Conservation (phyloP, 257 asterid genomes). For the Apocynum venetum region DNA sequence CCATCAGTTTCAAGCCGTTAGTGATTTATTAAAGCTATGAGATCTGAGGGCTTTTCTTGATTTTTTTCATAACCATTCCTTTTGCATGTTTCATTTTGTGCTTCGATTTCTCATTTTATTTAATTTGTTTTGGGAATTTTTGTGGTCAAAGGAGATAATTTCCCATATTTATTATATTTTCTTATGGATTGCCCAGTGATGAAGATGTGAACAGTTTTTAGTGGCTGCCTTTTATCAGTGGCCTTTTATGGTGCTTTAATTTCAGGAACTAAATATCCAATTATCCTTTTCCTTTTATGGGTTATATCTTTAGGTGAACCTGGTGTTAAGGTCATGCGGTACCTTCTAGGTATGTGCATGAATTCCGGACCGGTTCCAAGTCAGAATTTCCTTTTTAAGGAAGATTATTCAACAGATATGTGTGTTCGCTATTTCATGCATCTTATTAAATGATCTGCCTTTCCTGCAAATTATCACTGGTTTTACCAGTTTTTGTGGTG, state of each 20-base stretch:
- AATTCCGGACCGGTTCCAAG: background rate
- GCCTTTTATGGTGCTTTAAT: constrained; percentile 7
- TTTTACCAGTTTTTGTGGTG: background rate
- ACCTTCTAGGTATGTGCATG: too few species aligned
- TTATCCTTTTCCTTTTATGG: background rate
- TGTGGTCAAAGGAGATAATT: background rate
- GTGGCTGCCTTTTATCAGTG: constrained; percentile 15
- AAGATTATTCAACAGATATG: too few species aligned
- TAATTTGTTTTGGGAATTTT: background rate
- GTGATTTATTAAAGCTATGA: constrained; percentile 70
- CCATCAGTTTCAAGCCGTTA: constrained; percentile 24
- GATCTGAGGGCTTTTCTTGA: constrained; percentile 64
- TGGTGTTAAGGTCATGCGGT: too few species aligned
- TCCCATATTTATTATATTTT: background rate
- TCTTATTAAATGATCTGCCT: background rate
- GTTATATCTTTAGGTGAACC: too few species aligned
- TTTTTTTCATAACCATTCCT: background rate
- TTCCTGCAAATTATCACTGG: background rate
- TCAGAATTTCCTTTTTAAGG: background rate
- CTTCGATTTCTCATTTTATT: background rate
- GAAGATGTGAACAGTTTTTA: background rate
- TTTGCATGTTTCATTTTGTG: background rate
- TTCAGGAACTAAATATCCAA: constrained; percentile 1
- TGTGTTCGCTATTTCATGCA: too few species aligned
- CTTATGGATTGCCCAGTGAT: constrained; percentile 3